A percentile compares a stretch with the other conserved stretches of the same genome.
Conservation (phyloP, 495 filamentous ascomycete genomes). For the Venustampulla echinocandica region DNA sequence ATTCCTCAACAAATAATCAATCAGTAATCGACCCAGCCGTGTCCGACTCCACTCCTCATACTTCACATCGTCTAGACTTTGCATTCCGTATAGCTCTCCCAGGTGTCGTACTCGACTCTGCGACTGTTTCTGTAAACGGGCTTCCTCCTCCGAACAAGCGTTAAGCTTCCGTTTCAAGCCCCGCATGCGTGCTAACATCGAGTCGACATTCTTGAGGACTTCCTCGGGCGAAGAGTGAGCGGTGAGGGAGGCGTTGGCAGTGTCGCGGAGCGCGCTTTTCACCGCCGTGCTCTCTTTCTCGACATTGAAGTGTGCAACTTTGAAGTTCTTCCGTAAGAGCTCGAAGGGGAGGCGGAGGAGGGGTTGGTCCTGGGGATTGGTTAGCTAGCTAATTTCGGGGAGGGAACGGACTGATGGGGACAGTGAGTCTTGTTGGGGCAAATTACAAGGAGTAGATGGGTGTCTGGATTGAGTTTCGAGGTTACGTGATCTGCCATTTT, state of each 20-base stretch:
- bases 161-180: constrained; percentile 81
- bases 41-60: constrained; percentile 85
- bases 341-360: constrained; percentile 88
- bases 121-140: constrained; percentile 59
- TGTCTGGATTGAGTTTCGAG: constrained; percentile 3
- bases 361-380: constrained; percentile 70
- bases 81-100: constrained; percentile 66
- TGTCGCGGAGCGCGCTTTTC: constrained; percentile 58
- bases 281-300: constrained; percentile 70
- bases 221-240: constrained; percentile 52
- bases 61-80: constrained; percentile 79
- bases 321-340: constrained; percentile 86
- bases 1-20: constrained; percentile 80
- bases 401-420: constrained; percentile 10
- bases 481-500: background rate
- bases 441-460: constrained; percentile 21
- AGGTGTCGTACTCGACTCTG: constrained; percentile 72
- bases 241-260: constrained; percentile 56
- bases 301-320: constrained; percentile 69
- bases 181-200: constrained; percentile 76
- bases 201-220: constrained; percentile 67
- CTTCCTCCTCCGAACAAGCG: constrained; percentile 67
- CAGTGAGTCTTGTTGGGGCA: too few relatives aligned
- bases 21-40: constrained; percentile 73
- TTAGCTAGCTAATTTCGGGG: constrained; percentile 40